Evolutionary conservation across 345 rosid species (phyloP), one percentile per base, ranked within the genome.

Genomic region (Arabidopsis suecica): DNA sequence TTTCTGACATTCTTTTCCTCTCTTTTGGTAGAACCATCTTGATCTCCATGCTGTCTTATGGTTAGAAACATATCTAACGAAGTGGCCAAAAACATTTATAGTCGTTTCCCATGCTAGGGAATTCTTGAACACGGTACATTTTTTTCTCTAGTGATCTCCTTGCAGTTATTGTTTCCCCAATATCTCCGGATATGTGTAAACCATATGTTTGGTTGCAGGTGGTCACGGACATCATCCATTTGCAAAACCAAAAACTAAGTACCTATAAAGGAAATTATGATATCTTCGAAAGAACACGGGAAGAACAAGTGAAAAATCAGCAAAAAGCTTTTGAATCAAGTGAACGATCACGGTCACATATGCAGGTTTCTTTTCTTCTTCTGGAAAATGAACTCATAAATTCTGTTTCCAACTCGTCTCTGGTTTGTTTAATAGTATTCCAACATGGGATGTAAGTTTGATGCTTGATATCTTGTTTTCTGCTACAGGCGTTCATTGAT

Each of bases 91-190:
- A 85, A 95, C 99, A 36, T 86, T 90, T 80, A 89, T 95, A 59
- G 99, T 90, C 67, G 99, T 95, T 71, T 95, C 99, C 62, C 98
- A 92, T 84, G 99, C 99, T 68, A 86, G 99, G 79, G 98, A 95
- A 82, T 95, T 95, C 83, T 83, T 95, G 85, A 95, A 95, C 83
- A 86, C 85, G 83, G 99, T 95, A 89, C 66, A 16, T 41, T 54
- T 61, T n/a, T 50, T 22, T 33, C 58, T 36, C 32, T 34, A 14
- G 65, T 77, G 56, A 64, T 71, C 65, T 25, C 14, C 59, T n/a
- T 63, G 76, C 64, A 58, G 32, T 48, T 69, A 42, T 20, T 11
- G 16, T 40, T 30, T 54, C 68, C 54, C 74, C 22, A 72, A 53
- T 73, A 72, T 61, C 60, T 58, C 32, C 68, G 60, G 65, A 33